These are phyloP conservation scores for Xerocomus nothofagi DNA, from an alignment of 1,284 basidiomycete genomes.

Conservation along the genomic window DNA sequence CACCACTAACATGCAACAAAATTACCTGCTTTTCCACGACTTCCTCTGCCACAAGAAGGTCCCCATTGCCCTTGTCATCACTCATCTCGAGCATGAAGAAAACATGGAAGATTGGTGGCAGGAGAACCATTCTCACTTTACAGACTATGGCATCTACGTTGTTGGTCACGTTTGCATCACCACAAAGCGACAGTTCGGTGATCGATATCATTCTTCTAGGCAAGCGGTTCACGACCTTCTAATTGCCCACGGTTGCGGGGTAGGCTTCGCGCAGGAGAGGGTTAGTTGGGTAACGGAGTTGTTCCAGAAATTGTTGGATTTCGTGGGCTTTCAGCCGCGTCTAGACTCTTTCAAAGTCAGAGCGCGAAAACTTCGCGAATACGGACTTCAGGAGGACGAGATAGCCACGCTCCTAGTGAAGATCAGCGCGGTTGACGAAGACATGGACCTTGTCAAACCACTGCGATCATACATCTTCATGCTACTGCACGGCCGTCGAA, in stretches of 20 bases:
- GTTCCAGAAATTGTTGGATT: conserved; percentile 27
- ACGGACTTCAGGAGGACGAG: conserved; percentile 29
- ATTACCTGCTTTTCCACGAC: conserved; percentile 37
- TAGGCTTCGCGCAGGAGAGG: conserved; percentile 26
- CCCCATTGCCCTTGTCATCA: conserved; percentile 29
- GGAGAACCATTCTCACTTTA: conserved; percentile 21
- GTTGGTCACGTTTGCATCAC: conserved; percentile 33
- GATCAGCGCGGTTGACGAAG: conserved; percentile 25
- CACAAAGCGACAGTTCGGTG: conserved; percentile 27
- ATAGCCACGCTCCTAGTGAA: conserved; percentile 21
- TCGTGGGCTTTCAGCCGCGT: conserved; percentile 28
- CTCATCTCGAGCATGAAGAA: conserved; percentile 32
- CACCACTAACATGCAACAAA: conserved; percentile 30
- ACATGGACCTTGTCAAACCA: conserved; percentile 18
- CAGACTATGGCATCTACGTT: conserved; percentile 16
- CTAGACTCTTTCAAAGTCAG: conserved; percentile 26
- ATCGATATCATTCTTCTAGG: conserved; percentile 27
- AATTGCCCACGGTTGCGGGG: conserved; percentile 20
- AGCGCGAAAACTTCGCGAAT: conserved; percentile 30
- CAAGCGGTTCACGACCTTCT: conserved; percentile 28
- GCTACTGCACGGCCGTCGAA: conserved; percentile 14
- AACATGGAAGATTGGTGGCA: conserved; percentile 33
- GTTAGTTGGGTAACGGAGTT: conserved; percentile 29
- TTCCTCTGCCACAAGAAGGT: conserved; percentile 34
- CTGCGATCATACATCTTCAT: conserved; percentile 8